Base-by-base conservation (phyloP, 805 yeast genomes). In the Cyberlindnera maritima region DNA sequence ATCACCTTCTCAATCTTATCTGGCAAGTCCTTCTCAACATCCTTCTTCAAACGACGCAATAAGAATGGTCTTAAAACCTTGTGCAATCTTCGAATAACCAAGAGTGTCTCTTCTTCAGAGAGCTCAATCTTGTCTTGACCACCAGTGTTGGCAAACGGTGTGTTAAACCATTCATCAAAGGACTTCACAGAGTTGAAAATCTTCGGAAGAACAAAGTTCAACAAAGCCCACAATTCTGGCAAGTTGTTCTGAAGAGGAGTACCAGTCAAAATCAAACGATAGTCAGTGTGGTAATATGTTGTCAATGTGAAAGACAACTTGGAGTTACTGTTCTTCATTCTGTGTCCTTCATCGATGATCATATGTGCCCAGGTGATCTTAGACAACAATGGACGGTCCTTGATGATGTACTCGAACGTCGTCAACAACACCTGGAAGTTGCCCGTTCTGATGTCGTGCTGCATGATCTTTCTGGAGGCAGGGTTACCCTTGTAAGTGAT, bases 301-400 rank as follows among this genome's bases (percentile, higher is more conserved):
- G 84, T 80, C 55, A 87, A 78, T 0, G 94, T 86, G 45, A 71
- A 71, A 0, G 92, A 84, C 46, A 87, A 69, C 60, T 86, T 87
- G 3, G 92, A 85, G 47, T 79, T 78, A 2, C 90, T 74, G 61
- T 87, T 87, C 62, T 87, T 87, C 90, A 87, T 83, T 68, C 95
- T 75, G 66, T 87, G 96, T 65, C 96, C 96, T 73, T 87, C 96
- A 72, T 87, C 96, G 55, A 87, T 87, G 54, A 87, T 85, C 92
- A 87, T 87, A 64, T 88, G 92, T 36, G 85, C 85, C 82, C 91
- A 87, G 53, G 77, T 77, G 55, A 83, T 79, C 58, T 83, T 84
- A 25, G 82, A 67, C 57, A 87, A 69, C 18, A 87, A 60, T 5
- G 90, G 83, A 52, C 88, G 77, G 60, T 87, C 96, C 59, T 85